These are phyloP conservation scores for Barnettozyma sucrosica DNA, from an alignment of 805 yeast genomes.

Conservation along the genomic window DNA sequence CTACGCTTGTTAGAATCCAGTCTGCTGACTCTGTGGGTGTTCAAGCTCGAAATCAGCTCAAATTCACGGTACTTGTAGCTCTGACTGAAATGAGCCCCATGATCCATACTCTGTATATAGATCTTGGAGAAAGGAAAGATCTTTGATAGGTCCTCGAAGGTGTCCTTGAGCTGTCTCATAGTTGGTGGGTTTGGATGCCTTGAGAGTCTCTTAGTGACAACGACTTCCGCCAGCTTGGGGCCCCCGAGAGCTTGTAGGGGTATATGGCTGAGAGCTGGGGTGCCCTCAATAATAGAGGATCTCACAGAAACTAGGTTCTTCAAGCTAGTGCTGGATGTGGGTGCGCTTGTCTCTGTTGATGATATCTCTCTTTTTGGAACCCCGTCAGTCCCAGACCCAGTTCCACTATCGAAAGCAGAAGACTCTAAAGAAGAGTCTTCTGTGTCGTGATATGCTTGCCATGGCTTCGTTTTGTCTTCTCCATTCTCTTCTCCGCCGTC, in stretches of 20 bases:
- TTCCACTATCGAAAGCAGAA: background rate
- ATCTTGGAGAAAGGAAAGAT: background rate
- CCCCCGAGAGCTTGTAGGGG: background rate
- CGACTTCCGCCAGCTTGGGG: background rate
- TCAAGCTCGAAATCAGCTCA: background rate
- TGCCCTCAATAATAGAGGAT: too few relatives aligned
- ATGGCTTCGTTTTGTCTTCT: background rate
- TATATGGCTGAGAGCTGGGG: too few relatives aligned
- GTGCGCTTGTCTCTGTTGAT: background rate
- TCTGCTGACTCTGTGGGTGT: background rate
- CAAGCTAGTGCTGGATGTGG: too few relatives aligned
- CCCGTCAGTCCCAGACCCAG: too few relatives aligned
- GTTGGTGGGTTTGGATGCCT: background rate
- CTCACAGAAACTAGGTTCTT: too few relatives aligned
- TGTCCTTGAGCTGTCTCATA: background rate
- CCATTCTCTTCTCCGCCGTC: background rate
- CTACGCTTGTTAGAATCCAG: background rate
- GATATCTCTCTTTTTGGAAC: background rate
- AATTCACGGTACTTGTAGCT: background rate
- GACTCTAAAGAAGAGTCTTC: background rate
- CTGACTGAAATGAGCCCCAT: background rate
- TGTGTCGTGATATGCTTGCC: background rate
- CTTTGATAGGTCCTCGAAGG: background rate
- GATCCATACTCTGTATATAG: background rate
- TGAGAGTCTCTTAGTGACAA: background rate